These are phyloP conservation scores for Boletus pseudopeckii DNA, from an alignment of 768 basidiomycete species.

Conservation along the genomic window DNA sequence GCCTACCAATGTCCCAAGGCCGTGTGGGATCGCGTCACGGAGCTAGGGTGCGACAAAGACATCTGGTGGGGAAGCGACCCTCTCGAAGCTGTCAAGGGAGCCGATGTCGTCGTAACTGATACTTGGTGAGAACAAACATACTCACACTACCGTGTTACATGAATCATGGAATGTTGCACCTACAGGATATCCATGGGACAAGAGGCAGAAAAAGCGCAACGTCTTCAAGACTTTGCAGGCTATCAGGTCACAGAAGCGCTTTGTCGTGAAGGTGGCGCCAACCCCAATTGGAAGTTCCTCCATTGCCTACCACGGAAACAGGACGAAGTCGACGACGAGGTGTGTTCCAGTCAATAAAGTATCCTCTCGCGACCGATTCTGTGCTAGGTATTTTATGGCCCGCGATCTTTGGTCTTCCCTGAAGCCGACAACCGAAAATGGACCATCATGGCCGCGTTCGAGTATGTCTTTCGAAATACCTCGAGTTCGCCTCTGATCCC, in stretches of 20 bases:
- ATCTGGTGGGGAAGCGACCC: slow-evolving; percentile 80
- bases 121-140: slow-evolving; percentile 64
- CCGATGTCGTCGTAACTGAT: slow-evolving; percentile 95
- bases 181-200: slow-evolving; percentile 98
- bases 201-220: slow-evolving; percentile 87
- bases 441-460: slow-evolving; percentile 92
- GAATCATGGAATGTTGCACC: background rate
- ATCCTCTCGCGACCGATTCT: background rate
- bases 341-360: slow-evolving; percentile 22
- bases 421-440: slow-evolving; percentile 97
- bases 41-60: slow-evolving; percentile 66
- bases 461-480: slow-evolving; percentile 49
- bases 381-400: slow-evolving; percentile 84
- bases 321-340: slow-evolving; percentile 95
- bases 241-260: slow-evolving; percentile 93
- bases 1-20: slow-evolving; percentile 62
- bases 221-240: slow-evolving; percentile 82
- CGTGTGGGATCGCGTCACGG: slow-evolving; percentile 81
- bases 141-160: background rate
- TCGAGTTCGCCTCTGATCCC: background rate
- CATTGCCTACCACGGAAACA: slow-evolving; percentile 93
- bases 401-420: slow-evolving; percentile 86
- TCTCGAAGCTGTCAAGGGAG: slow-evolving; percentile 79
- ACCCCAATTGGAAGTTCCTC: slow-evolving; percentile 88
- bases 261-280: slow-evolving; percentile 76